Percentiles rank a stretch among this genome's conserved stretches.
Evolutionary conservation across 2,329 filamentous ascomycete species (phyloP).

Genomic region (Colletotrichum karsti): DNA sequence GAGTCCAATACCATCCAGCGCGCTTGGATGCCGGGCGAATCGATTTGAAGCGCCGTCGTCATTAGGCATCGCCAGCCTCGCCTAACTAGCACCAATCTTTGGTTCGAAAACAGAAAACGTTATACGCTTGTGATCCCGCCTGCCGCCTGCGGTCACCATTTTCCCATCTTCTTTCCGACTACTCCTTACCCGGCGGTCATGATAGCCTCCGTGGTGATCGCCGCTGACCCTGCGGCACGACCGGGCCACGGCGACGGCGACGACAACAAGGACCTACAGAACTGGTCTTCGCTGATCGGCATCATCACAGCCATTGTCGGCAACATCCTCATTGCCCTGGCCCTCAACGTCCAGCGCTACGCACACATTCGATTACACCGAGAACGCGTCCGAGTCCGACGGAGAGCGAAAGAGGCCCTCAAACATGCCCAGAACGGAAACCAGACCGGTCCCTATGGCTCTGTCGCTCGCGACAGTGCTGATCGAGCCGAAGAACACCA

Average conservation of each 20-base stretch:
- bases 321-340: conserved; percentile 93
- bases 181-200: conserved; percentile 13
- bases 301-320: conserved; percentile 92
- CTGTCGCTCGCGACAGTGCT: conserved; percentile 34
- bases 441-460: conserved; percentile 43
- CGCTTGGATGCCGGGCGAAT: conserved; percentile 24
- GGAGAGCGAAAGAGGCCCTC: conserved; percentile 62
- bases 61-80: conserved; percentile 17
- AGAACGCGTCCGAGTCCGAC: conserved; percentile 68
- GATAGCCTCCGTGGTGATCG: conserved; percentile 15
- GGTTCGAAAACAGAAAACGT: not conserved
- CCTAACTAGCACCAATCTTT: conserved; percentile 9
- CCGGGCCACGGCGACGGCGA: conserved; percentile 39
- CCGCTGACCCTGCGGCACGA: conserved; percentile 20
- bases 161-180: not conserved
- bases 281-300: conserved; percentile 95
- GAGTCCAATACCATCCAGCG: conserved; percentile 19
- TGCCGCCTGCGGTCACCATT: too few species aligned
- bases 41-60: conserved; percentile 13
- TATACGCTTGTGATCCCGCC: not conserved
- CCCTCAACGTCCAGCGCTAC: conserved; percentile 95
- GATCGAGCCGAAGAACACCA: not conserved
- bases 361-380: conserved; percentile 87
- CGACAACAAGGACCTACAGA: conserved; percentile 60
- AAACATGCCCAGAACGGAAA: conserved; percentile 50